Evolutionary conservation across 805 yeast genomes (phyloP), one percentile per base, ranked within the genome.

Genomic region (Zygosaccharomyces pseudorouxii): DNA sequence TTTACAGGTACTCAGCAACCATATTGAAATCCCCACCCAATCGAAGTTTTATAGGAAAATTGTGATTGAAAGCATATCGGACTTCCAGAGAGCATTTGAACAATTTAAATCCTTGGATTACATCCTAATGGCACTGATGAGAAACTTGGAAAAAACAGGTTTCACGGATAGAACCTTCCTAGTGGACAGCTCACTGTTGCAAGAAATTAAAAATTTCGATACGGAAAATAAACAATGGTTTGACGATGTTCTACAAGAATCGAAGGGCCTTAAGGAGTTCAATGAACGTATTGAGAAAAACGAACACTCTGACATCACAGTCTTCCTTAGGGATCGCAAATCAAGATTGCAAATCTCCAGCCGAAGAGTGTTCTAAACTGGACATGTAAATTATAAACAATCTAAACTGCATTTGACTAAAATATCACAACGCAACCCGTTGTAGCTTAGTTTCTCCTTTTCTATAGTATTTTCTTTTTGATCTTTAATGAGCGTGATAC

Each of bases 81-180:
- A 58, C 42, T 62, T 62, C 36, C 54, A 56, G 11, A 46, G 40
- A 5, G 53, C 55, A n/a, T 62, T 60, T 38, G 45, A 51, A 23
- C 46, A 53, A 2, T 57, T 54, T 42, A 59, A 60, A 35, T 12
- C 50, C 18, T 47, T 59, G 16, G 52, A 55, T 38, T 14, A 38
- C n/a, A 51, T 55, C 10, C 42, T 49, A 16, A 45, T 42, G 14
- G 28, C 42, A 14, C 45, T 60, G 28, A 28, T 52, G 25, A 48
- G 42, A 35, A 55, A 45, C 18, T 55, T 51, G 6, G 37, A 45
- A 29, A 42, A 44, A 10, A 47, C 57, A 1, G 59, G 61, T 5
- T 31, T 20, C 6, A 29, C 51, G 10, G 28, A 33, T 9, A 45
- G 42, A 27, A 42, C 52, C 3, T 60, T 60, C 37, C 45, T 51